Base-by-base conservation (phyloP, 805 yeast species). In the Ogataea philodendri region DNA sequence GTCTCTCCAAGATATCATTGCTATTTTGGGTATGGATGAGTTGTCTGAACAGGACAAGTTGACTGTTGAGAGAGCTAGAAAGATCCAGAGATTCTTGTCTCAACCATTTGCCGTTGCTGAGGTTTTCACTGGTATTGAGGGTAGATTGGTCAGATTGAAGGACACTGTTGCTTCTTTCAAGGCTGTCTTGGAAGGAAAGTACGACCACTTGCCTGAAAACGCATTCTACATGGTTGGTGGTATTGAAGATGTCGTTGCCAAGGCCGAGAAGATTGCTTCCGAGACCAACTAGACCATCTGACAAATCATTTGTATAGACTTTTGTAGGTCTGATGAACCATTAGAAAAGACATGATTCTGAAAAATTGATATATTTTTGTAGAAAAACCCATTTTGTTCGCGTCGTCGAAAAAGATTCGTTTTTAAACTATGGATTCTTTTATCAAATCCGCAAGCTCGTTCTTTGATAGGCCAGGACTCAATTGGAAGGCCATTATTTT, bases 191-290 rank as follows among this genome's bases (percentile, higher is more conserved):
- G 97, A 78, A 24, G 98, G 98, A 76, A 93, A 93, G 80, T 88
- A 93, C 78, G 98, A 93, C 74, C 82, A 83, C 76, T 81, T 93
- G 63, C 98, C 98, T 67, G 98, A 93, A 78, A 85, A 83, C 68
- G 98, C 98, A 62, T 93, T 93, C 95, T 93, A 93, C 75, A 93
- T 93, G 98, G 98, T 93, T 72, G 98, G 98, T 77, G 96, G 96
- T 77, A 89, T 93, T 63, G 97, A 89, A 69, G 98, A 93, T 72
- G 98, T 81, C 60, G 71, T 88, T 68, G 94, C 97, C 66, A 93
- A 93, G 82, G 97, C 97, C 66, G 97, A 93, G 76, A 89, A 90
- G 78, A 72, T 93, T 69, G 97, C 97, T 71, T 79, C 95, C 68
- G 96, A 87, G 69, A 74, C 87, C 60, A 78, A 79, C 63, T 80